Conservation (phyloP, 2,329 filamentous ascomycete species). For the Coniochaeta pulveracea region DNA sequence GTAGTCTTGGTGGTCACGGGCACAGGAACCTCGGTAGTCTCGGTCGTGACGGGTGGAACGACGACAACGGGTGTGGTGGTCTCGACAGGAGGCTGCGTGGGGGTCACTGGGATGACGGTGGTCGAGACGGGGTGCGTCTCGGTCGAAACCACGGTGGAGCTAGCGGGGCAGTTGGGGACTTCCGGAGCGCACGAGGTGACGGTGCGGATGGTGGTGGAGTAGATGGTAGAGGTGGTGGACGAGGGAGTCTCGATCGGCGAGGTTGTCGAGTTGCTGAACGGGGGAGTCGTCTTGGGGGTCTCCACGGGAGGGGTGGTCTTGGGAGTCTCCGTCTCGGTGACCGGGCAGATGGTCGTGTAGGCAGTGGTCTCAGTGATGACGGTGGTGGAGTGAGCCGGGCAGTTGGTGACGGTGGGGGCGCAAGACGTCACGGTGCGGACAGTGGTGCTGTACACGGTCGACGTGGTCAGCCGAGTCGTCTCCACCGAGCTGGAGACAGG, state of each 20-base stretch:
- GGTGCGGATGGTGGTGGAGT: constrained; percentile 30
- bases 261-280: neutral
- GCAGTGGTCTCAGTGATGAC: constrained; percentile 19
- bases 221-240: neutral
- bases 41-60: neutral
- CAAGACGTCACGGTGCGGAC: constrained; percentile 48
- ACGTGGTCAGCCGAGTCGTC: constrained; percentile 21
- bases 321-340: constrained; percentile 21
- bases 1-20: neutral
- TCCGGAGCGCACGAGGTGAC: constrained; percentile 47
- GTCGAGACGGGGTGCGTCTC: constrained; percentile 21
- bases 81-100: neutral
- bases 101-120: constrained; percentile 13
- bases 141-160: constrained; percentile 16
- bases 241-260: neutral
- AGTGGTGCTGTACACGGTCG: constrained; percentile 41
- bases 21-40: neutral
- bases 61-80: neutral
- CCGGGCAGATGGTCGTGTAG: constrained; percentile 24
- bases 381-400: constrained; percentile 24
- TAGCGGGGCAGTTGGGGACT: constrained; percentile 38
- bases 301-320: neutral
- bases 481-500: neutral
- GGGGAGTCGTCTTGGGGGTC: neutral
- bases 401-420: constrained; percentile 46